Base-by-base conservation (phyloP, 352 stramenopile species). In the Phytophthora sp. region DNA sequence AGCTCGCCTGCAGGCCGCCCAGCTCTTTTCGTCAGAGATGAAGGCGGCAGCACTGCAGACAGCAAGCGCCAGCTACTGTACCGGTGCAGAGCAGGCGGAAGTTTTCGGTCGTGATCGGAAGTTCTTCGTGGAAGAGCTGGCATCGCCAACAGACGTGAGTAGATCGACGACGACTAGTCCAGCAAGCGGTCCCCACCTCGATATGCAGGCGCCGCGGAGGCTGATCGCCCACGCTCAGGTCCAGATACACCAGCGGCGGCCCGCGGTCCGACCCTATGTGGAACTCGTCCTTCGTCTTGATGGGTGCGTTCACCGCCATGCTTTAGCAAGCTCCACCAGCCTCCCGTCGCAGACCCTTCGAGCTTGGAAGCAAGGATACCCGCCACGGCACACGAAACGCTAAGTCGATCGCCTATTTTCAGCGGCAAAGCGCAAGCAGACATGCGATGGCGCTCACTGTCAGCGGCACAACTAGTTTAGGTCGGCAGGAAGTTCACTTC, bases 51-150 rank as follows among this genome's bases (percentile, higher is more conserved):
- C 6, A 13, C 15, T 90, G 58, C 79, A 91, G 2, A 93, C 1
- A 54, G 9, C 10, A 20, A 37, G 5, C 15, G 9, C 1, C 24
- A 32, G 12, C 28, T 5, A 42, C 6, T 13, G 8, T 18, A 88
- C 82, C 82, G 12, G 37, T 43, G 17, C 37, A 43, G 9, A 43
- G 77, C 31, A 87, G 71, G 5, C 84, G 82, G 50, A 94, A 94
- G 62, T 92, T 94, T 43, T 72, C 72, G 30, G 66, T 70, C 26
- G 84, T 88, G 24, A 73, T 57, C 20, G 84, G 84, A 2, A 94
- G 61, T 51, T 94, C 80, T 21, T 89, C 72, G 21, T 88, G 66
- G 24, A 91, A 88, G 4, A 93, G 75, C 80, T 92, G 37, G 17
- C 12, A 0, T 21, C 28, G 1, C 13, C 4, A 21, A 26, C 35